phyloP scores from a whole-genome alignment of 2,329 filamentous ascomycete genomes.

The Tolypocladium inflatum region DNA sequence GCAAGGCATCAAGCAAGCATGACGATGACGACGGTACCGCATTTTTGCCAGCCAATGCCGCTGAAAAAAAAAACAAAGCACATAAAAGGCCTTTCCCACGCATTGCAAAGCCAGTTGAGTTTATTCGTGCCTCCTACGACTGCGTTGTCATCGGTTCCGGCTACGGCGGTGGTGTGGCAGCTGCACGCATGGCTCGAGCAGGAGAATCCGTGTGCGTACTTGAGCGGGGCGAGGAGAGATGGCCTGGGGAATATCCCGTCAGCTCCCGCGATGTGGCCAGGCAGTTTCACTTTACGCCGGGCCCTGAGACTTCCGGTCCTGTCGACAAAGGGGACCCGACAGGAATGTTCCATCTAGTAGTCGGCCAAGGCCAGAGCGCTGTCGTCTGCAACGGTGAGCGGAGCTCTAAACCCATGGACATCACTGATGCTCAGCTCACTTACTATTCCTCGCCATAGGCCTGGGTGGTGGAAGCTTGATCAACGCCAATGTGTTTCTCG shows the following conservation, averaged over 20 bases:
- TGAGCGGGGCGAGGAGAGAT: constrained; percentile 54
- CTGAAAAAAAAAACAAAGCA: neutral
- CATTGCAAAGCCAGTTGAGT: constrained; percentile 46
- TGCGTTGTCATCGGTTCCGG: constrained; percentile 60
- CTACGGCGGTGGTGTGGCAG: constrained; percentile 58
- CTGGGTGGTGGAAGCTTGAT: constrained; percentile 58
- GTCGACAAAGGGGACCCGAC: constrained; percentile 41
- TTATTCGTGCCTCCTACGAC: constrained; percentile 50
- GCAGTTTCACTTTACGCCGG: constrained; percentile 43
- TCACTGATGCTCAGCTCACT: constrained; percentile 20
- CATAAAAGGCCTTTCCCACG: constrained; percentile 30
- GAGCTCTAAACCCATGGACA: constrained; percentile 8
- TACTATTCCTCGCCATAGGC: constrained; percentile 12
- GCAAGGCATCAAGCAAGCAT: neutral
- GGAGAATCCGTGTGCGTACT: constrained; percentile 52
- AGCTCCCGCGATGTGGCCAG: constrained; percentile 33
- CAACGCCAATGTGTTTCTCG: constrained; percentile 58
- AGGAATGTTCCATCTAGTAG: constrained; percentile 53
- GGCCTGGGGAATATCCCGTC: constrained; percentile 56
- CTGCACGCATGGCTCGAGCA: constrained; percentile 50
- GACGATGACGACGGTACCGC: neutral
- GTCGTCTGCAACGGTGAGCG: constrained; percentile 45
- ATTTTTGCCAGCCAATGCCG: neutral
- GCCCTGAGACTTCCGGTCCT: constrained; percentile 22
- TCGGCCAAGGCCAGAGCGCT: constrained; percentile 55